Evolutionary conservation across 495 filamentous ascomycete species (phyloP).

Genomic region (Penicillium manginii): DNA sequence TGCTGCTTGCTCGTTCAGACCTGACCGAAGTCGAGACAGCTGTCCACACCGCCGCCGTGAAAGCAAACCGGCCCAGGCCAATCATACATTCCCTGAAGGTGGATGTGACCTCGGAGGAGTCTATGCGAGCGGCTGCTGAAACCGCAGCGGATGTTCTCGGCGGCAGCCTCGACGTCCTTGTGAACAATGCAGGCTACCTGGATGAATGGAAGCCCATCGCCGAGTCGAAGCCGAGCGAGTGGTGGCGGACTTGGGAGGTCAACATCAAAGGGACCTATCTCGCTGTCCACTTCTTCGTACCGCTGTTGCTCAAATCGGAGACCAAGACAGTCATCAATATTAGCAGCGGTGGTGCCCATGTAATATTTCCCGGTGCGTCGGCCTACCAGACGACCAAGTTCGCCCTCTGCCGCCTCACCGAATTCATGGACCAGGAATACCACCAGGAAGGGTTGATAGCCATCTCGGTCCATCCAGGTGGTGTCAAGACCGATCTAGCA

Average conservation of each 20-base stretch:
- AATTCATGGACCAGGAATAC: conserved; percentile 45
- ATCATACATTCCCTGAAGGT: conserved; percentile 41
- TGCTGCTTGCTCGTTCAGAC: conserved; percentile 48
- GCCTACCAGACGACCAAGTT: conserved; percentile 53
- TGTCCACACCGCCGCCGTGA: conserved; percentile 41
- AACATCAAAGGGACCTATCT: conserved; percentile 45
- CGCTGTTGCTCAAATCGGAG: conserved; percentile 45
- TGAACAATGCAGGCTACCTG: conserved; percentile 55
- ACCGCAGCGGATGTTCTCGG: conserved; percentile 28
- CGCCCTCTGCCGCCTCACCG: conserved; percentile 51
- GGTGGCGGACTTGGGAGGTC: conserved; percentile 49
- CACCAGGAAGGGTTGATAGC: conserved; percentile 48
- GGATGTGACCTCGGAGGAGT: conserved; percentile 42
- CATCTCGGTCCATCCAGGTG: conserved; percentile 55
- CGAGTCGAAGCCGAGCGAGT: conserved; percentile 48
- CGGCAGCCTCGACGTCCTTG: conserved; percentile 51
- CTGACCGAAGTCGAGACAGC: conserved; percentile 32
- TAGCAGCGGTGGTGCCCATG: conserved; percentile 44
- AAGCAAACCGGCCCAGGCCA: conserved; percentile 39
- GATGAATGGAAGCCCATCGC: conserved; percentile 37
- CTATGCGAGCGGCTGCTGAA: conserved; percentile 34
- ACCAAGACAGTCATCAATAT: conserved; percentile 54
- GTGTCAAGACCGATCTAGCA: conserved; percentile 49
- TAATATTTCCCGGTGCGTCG: conserved; percentile 27
- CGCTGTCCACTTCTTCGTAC: conserved; percentile 18